phyloP scores from a whole-genome alignment of 202 grass and related monocot species.

The Zizania palustris region DNA sequence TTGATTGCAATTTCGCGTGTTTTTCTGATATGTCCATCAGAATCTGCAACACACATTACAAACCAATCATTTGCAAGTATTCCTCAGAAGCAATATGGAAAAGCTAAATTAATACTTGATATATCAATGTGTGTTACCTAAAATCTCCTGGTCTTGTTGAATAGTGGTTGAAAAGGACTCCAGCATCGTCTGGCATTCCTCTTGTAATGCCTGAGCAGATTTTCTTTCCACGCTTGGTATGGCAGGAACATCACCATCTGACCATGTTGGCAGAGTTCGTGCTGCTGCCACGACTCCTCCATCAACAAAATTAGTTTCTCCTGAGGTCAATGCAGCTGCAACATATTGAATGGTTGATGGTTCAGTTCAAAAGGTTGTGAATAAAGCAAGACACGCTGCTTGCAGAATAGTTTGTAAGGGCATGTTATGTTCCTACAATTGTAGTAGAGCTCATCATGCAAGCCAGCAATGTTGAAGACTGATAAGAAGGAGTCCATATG shows the following conservation, averaged over 20 bases:
- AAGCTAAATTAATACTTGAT: background rate
- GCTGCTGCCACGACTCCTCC: slow-evolving; percentile 77
- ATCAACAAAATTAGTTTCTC: slow-evolving; percentile 67
- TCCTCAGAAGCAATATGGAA: background rate
- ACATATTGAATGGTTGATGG: background rate
- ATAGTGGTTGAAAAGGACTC: slow-evolving; percentile 73
- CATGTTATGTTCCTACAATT: slow-evolving; percentile 57
- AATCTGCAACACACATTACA: slow-evolving; percentile 55
- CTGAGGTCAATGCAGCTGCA: slow-evolving; percentile 59
- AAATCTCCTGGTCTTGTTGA: slow-evolving; percentile 66
- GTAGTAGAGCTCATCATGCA: slow-evolving; percentile 83
- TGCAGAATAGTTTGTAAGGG: background rate
- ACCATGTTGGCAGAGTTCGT: slow-evolving; percentile 85
- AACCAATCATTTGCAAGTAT: slow-evolving; percentile 1
- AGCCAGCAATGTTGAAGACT: slow-evolving; percentile 84
- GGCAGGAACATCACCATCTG: slow-evolving; percentile 73
- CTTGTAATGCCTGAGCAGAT: slow-evolving; percentile 66
- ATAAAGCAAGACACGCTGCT: background rate
- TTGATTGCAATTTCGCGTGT: slow-evolving; percentile 73
- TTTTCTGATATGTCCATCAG: slow-evolving; percentile 59
- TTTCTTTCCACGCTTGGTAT: slow-evolving; percentile 84
- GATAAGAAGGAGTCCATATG: slow-evolving; percentile 91
- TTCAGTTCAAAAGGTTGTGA: slow-evolving; percentile 20
- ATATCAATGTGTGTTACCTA: slow-evolving; percentile 49
- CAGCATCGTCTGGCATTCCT: slow-evolving; percentile 71